Conservation (phyloP, 192 early-diverging fungal species). For the Backusella australiensis region DNA sequence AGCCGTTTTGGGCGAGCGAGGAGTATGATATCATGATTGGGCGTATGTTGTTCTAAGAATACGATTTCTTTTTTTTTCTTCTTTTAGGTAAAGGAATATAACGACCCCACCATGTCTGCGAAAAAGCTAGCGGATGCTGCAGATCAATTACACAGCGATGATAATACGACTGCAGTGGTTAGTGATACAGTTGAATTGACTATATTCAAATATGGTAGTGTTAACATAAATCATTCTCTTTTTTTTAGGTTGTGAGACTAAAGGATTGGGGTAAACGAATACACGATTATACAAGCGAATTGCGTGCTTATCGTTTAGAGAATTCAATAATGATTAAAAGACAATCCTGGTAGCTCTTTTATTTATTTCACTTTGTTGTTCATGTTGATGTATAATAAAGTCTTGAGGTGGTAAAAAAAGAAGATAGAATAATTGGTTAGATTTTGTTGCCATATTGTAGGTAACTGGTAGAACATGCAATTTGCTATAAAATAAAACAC, state of each 20-base stretch:
- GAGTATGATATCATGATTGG: slow-evolving; percentile 59
- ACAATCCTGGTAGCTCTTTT: slow-evolving; percentile 32
- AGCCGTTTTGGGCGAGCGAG: slow-evolving; percentile 67
- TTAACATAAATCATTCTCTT: neutral
- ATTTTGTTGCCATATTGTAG: too few relatives aligned
- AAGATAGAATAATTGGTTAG: too few relatives aligned
- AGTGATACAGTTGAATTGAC: neutral
- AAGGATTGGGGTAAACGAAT: slow-evolving; percentile 70
- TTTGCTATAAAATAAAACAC: too few relatives aligned
- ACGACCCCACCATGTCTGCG: slow-evolving; percentile 53
- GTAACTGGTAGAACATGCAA: too few relatives aligned
- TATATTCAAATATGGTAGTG: too few relatives aligned
- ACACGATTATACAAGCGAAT: slow-evolving; percentile 63
- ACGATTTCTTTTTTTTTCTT: too few relatives aligned
- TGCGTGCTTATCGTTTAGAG: slow-evolving; percentile 57
- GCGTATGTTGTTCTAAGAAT: neutral
- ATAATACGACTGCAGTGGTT: slow-evolving; percentile 67
- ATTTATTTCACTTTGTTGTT: neutral
- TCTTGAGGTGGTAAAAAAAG: too few relatives aligned
- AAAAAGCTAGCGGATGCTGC: slow-evolving; percentile 57
- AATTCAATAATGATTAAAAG: slow-evolving; percentile 39
- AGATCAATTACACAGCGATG: slow-evolving; percentile 67
- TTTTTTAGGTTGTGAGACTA: slow-evolving; percentile 58
- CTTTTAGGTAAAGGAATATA: slow-evolving; percentile 52
- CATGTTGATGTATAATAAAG: too few relatives aligned